Base-by-base conservation (phyloP, 768 basidiomycete species). In the Lepiota brunneoincarnata region DNA sequence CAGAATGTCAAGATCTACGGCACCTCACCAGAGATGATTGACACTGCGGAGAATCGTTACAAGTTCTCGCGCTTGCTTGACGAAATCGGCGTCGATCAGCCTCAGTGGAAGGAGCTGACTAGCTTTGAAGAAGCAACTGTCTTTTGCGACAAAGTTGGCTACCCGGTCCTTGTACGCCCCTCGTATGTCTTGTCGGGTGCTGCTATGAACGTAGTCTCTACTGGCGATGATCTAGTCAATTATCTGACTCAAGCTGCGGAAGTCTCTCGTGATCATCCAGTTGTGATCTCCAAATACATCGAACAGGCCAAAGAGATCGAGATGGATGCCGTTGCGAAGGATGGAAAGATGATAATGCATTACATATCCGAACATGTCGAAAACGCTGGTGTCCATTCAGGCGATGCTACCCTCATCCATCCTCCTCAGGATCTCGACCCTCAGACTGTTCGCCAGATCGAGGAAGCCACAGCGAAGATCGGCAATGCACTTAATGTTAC, bases 231-330 rank as follows among this genome's bases (percentile, higher is more conserved):
- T 68, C 78, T 99, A 38, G 83, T 83, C 41, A 92, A 84, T 68
- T 99, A 98, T 69, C 80, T 99, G 55, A 89, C 88, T 1, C 95
- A 93, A 72, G 97, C 97, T 17, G 89, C 95, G 18, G 94, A 91
- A 50, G 94, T 99, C 53, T 99, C 97, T 39, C 86, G 68, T 46
- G 69, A 72, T 31, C 91, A 97, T 64, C 96, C 96, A 1, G 95
- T 98, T 58, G 96, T 99, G 62, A 98, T 98, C 71, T 90, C 92
- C 59, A 99, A 99, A 72, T 99, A 97, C 75, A 97, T 99, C 68
- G 96, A 98, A 69, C 92, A 97, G 69, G 97, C 97, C 26, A 98
- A 99, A 78, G 97, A 99, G 74, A 99, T 99, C 61, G 97, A 99
- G 77, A 98, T 99, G 93, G 97, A 99, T 65, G 97, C 97, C 18